A percentile compares a stretch with the other conserved stretches of the same genome.
Conservation (phyloP, 345 rosid species). For the Hypericum androsaemum region DNA sequence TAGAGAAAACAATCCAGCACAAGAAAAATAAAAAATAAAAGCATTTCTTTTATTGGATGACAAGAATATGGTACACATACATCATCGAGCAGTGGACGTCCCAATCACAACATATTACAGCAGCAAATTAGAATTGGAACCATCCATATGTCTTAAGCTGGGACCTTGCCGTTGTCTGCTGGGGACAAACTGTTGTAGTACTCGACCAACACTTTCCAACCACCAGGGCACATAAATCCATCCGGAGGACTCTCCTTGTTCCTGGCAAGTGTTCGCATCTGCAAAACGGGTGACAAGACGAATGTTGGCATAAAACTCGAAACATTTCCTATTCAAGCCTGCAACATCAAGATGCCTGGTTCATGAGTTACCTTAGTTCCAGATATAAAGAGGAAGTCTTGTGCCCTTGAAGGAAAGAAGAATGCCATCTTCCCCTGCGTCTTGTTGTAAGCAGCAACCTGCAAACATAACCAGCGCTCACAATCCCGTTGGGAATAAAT, state of each 20-base stretch:
- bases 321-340: too few relatives aligned
- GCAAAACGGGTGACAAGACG: slow-evolving; percentile 13
- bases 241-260: slow-evolving; percentile 87
- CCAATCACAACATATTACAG: slow-evolving; percentile 23
- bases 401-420: slow-evolving; percentile 84
- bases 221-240: slow-evolving; percentile 96
- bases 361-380: slow-evolving; percentile 70
- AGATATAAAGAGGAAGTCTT: slow-evolving; percentile 86
- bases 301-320: neutral
- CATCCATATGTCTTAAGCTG: slow-evolving; percentile 37
- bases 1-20: too few relatives aligned
- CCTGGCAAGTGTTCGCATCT: slow-evolving; percentile 94
- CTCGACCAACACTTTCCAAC: slow-evolving; percentile 88
- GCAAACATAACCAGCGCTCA: slow-evolving; percentile 9
- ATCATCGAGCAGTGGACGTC: slow-evolving; percentile 9
- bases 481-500: neutral
- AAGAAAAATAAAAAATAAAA: too few relatives aligned
- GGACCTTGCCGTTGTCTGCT: slow-evolving; percentile 37
- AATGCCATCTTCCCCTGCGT: slow-evolving; percentile 97
- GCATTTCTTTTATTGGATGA: slow-evolving; percentile 8
- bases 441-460: slow-evolving; percentile 95
- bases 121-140: neutral
- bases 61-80: slow-evolving; percentile 18
- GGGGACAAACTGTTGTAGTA: slow-evolving; percentile 67
- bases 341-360: too few relatives aligned